Evolutionary conservation across 306 rosid species (phyloP), one percentile per base, ranked within the genome.

Genomic region (Canavalia ensiformis): DNA sequence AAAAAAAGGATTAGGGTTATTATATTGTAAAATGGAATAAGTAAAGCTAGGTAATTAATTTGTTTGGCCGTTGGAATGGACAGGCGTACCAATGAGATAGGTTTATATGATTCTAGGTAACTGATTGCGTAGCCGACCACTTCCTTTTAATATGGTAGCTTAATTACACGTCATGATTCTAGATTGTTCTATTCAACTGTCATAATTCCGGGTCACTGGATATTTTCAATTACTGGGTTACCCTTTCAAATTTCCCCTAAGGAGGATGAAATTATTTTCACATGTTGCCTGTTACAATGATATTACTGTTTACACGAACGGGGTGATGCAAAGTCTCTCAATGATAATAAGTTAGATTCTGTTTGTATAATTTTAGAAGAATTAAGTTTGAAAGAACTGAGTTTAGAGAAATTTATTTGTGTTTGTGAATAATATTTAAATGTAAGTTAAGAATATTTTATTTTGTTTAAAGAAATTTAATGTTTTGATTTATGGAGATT

Each of bases 101-200:
- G 10, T 2, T 18, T 18, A 18, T 18, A 18, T 18, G 25, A 18
- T 18, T 18, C 25, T 18, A 18, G 25, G 25, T 55, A 62, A 25
- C 6, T 7, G 58, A 75, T 81, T 79, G 69, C 78, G 74, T 70
- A 42, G 45, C 84, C 58, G 13, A 83, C 82, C 78, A 58, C 42
- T 37, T 52, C 10, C 18, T 37, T 56, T 5, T 68, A 28, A 6
- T 4, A 2, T 47, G 7, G 5, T 2, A 37, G 0, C 78, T 7
- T 44, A 4, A 13, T 67, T 83, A 18, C 25, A 18, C 25, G 64
- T 84, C 78, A 18, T 75, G 1, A 0, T 87, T 87, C 88, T 81
- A 70, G 85, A 87, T 78, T 81, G 82, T 87, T 85, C 83, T 71
- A 30, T 6, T 75, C 70, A 41, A 8, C 50, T 34, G 29, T 42